Percentiles rank a stretch among this genome's conserved stretches.
phyloP scores from a whole-genome alignment of 306 rosid species.

The Cucumis hystrix region DNA sequence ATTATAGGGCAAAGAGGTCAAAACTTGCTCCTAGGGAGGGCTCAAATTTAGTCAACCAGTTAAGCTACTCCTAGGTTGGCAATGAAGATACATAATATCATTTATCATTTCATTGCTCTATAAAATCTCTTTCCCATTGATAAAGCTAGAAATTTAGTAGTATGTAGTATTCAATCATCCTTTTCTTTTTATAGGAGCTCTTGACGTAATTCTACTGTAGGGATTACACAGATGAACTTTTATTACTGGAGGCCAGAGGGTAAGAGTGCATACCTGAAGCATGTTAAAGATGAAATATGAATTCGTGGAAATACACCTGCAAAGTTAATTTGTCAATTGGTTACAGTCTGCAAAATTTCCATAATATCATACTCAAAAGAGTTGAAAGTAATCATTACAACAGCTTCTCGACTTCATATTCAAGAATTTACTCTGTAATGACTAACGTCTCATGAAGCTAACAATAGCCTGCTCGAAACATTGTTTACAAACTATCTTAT shows the following conservation, averaged over 20 bases:
- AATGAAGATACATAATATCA: background rate
- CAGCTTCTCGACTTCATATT: background rate
- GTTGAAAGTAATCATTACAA: background rate
- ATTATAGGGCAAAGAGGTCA: no score
- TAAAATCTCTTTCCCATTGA: background rate
- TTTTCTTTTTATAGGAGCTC: background rate
- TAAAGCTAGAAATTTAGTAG: background rate
- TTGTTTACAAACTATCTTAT: background rate
- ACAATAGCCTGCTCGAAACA: background rate
- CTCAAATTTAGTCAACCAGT: background rate
- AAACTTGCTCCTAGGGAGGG: no score
- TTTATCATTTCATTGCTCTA: background rate
- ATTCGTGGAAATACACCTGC: constrained; percentile 81
- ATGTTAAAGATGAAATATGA: constrained; percentile 74
- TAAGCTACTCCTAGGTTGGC: background rate
- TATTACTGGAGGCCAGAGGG: background rate
- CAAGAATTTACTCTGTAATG: background rate
- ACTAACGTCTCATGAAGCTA: background rate
- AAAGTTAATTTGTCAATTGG: constrained; percentile 13
- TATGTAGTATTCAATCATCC: background rate
- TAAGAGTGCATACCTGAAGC: constrained; percentile 56
- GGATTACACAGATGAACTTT: background rate
- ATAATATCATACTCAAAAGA: background rate
- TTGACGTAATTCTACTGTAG: background rate
- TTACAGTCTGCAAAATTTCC: constrained; percentile 10